Evolutionary conservation across 2,329 filamentous ascomycete genomes (phyloP).

Genomic region (Teratosphaeria zuluensis): DNA sequence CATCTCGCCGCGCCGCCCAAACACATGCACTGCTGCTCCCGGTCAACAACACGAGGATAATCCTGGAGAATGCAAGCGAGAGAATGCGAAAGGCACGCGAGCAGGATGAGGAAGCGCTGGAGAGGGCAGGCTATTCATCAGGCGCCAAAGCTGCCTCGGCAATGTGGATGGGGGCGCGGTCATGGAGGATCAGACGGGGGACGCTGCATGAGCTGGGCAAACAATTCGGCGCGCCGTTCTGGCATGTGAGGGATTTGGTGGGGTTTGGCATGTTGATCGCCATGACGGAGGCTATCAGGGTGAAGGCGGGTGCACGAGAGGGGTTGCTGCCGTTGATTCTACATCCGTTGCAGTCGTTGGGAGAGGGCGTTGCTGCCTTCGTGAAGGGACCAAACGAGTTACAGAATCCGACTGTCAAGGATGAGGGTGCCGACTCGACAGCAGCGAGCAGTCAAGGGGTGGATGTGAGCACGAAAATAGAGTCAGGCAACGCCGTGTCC

Average conservation of each 20-base stretch:
- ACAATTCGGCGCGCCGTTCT: constrained; percentile 7
- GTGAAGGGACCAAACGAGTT: neutral
- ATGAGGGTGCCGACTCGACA: too few species aligned
- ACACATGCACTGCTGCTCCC: constrained; percentile 12
- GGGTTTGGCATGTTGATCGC: constrained; percentile 19
- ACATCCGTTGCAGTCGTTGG: constrained; percentile 3
- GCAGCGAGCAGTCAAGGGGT: too few species aligned
- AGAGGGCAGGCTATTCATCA: neutral
- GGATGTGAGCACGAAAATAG: too few species aligned
- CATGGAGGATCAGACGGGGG: neutral
- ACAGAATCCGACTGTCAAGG: neutral
- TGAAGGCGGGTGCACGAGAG: constrained; percentile 17
- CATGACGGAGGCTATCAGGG: constrained; percentile 18
- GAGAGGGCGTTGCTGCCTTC: neutral
- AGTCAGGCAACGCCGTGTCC: too few species aligned
- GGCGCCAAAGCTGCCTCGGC: neutral
- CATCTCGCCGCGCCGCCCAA: constrained; percentile 11
- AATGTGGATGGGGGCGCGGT: neutral
- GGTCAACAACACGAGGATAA: constrained; percentile 4
- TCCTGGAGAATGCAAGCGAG: neutral
- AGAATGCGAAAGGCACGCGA: neutral
- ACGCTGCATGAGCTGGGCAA: constrained; percentile 6
- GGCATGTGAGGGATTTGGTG: constrained; percentile 1
- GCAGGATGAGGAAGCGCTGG: neutral
- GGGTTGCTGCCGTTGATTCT: constrained; percentile 17